Evolutionary conservation across 2,329 filamentous ascomycete species (phyloP).

Genomic region (Claviceps pazoutovae): DNA sequence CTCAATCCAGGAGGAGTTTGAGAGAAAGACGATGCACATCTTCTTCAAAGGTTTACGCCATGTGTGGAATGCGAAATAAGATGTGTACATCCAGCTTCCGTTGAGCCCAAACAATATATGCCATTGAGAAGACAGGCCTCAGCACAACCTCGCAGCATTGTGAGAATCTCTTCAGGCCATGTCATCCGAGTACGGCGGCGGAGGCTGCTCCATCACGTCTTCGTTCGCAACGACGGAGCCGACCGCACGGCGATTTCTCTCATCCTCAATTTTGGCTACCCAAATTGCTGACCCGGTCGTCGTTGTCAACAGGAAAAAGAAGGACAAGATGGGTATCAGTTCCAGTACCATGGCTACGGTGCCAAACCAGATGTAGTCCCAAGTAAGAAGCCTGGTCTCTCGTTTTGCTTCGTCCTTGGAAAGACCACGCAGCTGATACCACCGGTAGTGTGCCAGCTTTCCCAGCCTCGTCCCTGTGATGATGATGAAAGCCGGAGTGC

Average conservation of each 20-base stretch:
- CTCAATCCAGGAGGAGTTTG: neutral
- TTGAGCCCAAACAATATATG: neutral
- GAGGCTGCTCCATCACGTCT: constrained; percentile 10
- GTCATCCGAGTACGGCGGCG: constrained; percentile 17
- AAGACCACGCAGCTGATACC: constrained; percentile 68
- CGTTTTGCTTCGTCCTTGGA: constrained; percentile 58
- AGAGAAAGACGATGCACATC: neutral
- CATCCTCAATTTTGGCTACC: constrained; percentile 63
- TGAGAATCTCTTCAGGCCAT: constrained; percentile 1
- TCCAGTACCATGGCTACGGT: constrained; percentile 72
- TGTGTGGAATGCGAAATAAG: neutral
- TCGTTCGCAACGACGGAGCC: constrained; percentile 6
- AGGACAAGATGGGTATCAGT: constrained; percentile 79
- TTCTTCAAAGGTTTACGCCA: neutral
- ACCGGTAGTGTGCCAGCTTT: constrained; percentile 80
- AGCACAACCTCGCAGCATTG: neutral
- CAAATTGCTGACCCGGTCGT: constrained; percentile 76
- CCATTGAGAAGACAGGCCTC: neutral
- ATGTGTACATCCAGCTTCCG: neutral
- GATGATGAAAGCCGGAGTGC: constrained; percentile 73
- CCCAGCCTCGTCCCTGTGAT: constrained; percentile 79
- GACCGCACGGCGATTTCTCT: constrained; percentile 17
- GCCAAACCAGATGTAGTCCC: constrained; percentile 91
- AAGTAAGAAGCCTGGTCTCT: constrained; percentile 52
- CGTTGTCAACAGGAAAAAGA: constrained; percentile 84